Base-by-base conservation (phyloP, 257 asterid genomes). In the Penstemon newberryi region DNA sequence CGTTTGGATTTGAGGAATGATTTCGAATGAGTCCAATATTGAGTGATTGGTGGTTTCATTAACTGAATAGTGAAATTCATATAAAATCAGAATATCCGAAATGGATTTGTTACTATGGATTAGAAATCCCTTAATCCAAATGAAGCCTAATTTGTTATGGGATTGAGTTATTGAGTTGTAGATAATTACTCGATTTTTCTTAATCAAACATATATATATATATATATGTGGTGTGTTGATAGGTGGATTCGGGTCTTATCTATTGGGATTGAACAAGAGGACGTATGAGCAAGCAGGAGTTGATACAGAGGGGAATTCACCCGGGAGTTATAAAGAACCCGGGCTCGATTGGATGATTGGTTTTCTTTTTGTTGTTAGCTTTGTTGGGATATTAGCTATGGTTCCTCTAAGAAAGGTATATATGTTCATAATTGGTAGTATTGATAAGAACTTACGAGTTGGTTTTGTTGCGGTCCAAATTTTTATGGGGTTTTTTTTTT, bases 231-330 rank as follows among this genome's bases (percentile, higher is more conserved):
- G 33, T 12, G 11, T 71, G 19, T 55, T 68, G 38, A 7, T 63
- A 88, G 95, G 90, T 76, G 96, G 93, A 0, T 88, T 86, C 77
- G 92, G 88, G 12, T 82, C 92, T 8, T 88, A 75, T 63, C 87
- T 88, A 33, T 75, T 88, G 83, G 90, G 74, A 62, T 49, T 88
- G 73, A 84, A 72, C 66, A 86, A 76, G 81, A 86, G 56, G 63
- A 88, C 87, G 5, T 86, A 79, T 61, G 80, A 83, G 69, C 85
- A 73, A 52, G 92, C 89, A 7, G 96, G 96, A 41, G 85, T 71
- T 25, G 80, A 80, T 60, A 80, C 87, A 36, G 58, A 45, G 18
- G 95, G 95, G 71, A 88, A 88, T 76, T 55, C 86, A n/a, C 82
- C 82, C 0, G 76, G 77, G 65, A 76, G 87, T 65, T 53, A 69